Evolutionary conservation across 2,329 filamentous ascomycete genomes (phyloP), one percentile per base, ranked within the genome.

Genomic region (Pezicula carpinea): DNA sequence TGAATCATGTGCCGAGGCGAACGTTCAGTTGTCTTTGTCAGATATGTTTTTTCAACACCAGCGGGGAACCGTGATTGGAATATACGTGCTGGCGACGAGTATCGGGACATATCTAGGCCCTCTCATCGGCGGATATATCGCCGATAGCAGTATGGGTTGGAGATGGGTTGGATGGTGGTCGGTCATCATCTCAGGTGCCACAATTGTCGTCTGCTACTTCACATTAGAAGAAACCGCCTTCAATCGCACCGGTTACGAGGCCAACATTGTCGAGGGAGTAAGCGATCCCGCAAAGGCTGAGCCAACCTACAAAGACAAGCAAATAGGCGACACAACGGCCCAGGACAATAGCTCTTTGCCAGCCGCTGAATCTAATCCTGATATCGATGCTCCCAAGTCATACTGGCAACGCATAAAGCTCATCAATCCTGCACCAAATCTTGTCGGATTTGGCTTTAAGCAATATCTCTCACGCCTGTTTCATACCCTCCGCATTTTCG

Each of bases 1-100:
- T 4, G 76, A 80, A 59, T 70, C 74, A 7, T 75, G 75, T 35
- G 76, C 74, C 2, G 77, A 80, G 59, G 76, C 77, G 0, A 70
- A 75, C 23, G 76, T 76, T 6, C 77, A 80, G 55, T 61, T 79
- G n/a, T 78, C 75, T 2, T 64, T 80, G 22, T 73, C 76, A 6
- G 77, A 80, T 53, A 68, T 80, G 23, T 80, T 77, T 65, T 80
- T 75, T 51, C 73, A 79, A 61, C 77, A 80, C 54, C 75, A 77
- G 49, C 70, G 75, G 36, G 77, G 77, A 34, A 68, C 69, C 1
- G 73, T 76, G 1, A 65, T 80, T 5, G 76, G 76, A 47, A 57
- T 79, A 21, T 80, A 80, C 54, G 75, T 78, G 21, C 63, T 79
- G 31, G 72, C 76, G 2, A 79, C 75, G 1, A 75, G 72, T 53